Conservation (phyloP, 2,329 filamentous ascomycete genomes). For the Fusarium sp. region DNA sequence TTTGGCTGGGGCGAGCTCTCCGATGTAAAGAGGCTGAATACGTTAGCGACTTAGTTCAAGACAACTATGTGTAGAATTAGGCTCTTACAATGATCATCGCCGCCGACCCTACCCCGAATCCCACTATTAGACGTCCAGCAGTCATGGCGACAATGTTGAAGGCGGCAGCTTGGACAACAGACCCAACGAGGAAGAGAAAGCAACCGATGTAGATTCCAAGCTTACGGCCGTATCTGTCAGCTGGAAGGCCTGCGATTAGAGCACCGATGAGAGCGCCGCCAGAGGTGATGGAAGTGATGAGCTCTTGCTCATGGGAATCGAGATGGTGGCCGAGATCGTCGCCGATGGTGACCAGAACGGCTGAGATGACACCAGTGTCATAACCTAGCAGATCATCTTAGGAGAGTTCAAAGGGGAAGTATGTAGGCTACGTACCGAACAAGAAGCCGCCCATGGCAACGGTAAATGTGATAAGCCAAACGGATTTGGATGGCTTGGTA, state of each 20-base stretch:
- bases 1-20: slow-evolving; percentile 60
- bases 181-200: slow-evolving; percentile 38
- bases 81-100: slow-evolving; percentile 54
- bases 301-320: slow-evolving; percentile 57
- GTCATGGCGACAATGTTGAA: slow-evolving; percentile 44
- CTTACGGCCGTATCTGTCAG: slow-evolving; percentile 44
- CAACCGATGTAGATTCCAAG: slow-evolving; percentile 45
- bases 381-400: background rate
- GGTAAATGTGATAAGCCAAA: slow-evolving; percentile 42
- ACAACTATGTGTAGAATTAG: rapidly evolving
- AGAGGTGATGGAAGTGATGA: slow-evolving; percentile 62
- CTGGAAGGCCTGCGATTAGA: slow-evolving; percentile 41
- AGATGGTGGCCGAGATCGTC: slow-evolving; percentile 52
- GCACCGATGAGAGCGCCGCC: slow-evolving; percentile 48
- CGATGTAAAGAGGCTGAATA: slow-evolving; percentile 54
- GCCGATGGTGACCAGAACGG: slow-evolving; percentile 42
- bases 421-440: slow-evolving; percentile 36
- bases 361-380: slow-evolving; percentile 52
- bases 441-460: slow-evolving; percentile 52
- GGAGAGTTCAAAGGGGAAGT: rapidly evolving
- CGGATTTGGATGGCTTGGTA: slow-evolving; percentile 38
- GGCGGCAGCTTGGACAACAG: slow-evolving; percentile 43
- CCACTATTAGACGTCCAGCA: slow-evolving; percentile 55
- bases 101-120: slow-evolving; percentile 59
- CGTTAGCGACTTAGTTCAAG: background rate